Percentiles rank a stretch among this genome's conserved stretches.
Conservation (phyloP, 164 flowering plant species). For the Euptelea pleiosperma region DNA sequence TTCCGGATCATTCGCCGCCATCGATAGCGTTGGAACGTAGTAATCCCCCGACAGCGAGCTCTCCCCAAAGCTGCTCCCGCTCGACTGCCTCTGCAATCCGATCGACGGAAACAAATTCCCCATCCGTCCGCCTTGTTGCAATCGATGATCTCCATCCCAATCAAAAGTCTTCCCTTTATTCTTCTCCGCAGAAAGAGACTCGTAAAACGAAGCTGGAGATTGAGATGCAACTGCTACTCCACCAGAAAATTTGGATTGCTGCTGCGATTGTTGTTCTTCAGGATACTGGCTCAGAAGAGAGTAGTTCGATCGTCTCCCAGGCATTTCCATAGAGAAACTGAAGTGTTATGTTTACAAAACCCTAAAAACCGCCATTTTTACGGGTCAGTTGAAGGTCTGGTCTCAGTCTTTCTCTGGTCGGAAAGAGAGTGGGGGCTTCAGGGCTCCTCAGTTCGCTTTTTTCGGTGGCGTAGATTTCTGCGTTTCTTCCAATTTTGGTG, state of each 20-base stretch:
- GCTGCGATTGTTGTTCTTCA: conserved; percentile 42
- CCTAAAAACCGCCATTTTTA: not conserved
- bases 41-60: conserved; percentile 62
- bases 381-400: too few species aligned
- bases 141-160: conserved; percentile 57
- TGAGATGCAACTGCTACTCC: not conserved
- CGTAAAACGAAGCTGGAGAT: conserved; percentile 20
- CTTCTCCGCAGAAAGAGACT: conserved; percentile 45
- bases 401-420: not conserved
- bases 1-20: conserved; percentile 42
- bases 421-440: too few species aligned
- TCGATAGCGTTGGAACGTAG: conserved; percentile 37
- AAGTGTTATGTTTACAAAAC: not conserved
- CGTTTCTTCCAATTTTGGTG: conserved; percentile 33
- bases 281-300: conserved; percentile 61
- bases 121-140: conserved; percentile 23
- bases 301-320: conserved; percentile 65
- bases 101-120: conserved; percentile 36
- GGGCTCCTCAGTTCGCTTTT: conserved; percentile 12
- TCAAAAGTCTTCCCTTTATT: conserved; percentile 36
- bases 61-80: conserved; percentile 75
- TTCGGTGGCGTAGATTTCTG: conserved; percentile 6
- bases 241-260: conserved; percentile 17
- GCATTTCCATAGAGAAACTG: conserved; percentile 63
- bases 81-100: conserved; percentile 66